Percentiles rank a stretch among this genome's conserved stretches.
Conservation (phyloP, 805 yeast genomes). For the Saturnispora galanensis region DNA sequence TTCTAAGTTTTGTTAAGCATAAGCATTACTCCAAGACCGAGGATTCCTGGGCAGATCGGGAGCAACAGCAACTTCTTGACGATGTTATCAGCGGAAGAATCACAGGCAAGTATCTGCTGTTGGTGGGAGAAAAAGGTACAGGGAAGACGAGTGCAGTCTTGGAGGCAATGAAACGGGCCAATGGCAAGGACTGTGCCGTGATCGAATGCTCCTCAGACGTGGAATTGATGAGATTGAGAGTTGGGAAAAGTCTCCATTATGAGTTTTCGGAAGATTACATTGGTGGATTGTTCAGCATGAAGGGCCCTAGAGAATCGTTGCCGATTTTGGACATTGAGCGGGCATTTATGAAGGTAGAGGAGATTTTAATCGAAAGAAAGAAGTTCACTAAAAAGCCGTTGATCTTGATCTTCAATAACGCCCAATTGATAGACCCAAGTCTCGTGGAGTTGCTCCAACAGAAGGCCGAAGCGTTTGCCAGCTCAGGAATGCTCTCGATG, state of each 20-base stretch:
- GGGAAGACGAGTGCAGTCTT: slow-evolving; percentile 72
- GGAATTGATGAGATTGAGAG: slow-evolving; percentile 64
- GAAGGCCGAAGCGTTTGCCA: slow-evolving; percentile 70
- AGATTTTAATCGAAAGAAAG: slow-evolving; percentile 49
- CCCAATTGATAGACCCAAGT: slow-evolving; percentile 67
- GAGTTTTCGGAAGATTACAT: slow-evolving; percentile 73
- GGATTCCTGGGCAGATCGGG: slow-evolving; percentile 58
- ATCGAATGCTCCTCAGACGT: slow-evolving; percentile 83
- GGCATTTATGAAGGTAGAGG: slow-evolving; percentile 67
- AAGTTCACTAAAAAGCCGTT: slow-evolving; percentile 42
- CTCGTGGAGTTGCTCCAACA: slow-evolving; percentile 70
- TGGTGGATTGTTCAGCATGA: slow-evolving; percentile 68
- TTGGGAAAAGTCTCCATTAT: slow-evolving; percentile 68
- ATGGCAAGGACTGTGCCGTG: slow-evolving; percentile 55
- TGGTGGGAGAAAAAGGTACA: slow-evolving; percentile 81
- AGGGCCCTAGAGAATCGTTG: slow-evolving; percentile 81
- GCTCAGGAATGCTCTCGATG: slow-evolving; percentile 57
- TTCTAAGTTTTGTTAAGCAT: slow-evolving; percentile 47
- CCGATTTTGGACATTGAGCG: slow-evolving; percentile 75
- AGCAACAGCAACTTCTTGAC: slow-evolving; percentile 56
- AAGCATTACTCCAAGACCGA: slow-evolving; percentile 35
- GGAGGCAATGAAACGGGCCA: slow-evolving; percentile 56
- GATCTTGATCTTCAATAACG: slow-evolving; percentile 59
- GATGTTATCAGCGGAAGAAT: slow-evolving; percentile 55
- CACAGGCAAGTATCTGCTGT: slow-evolving; percentile 57